Evolutionary conservation across 73 alveolate species (phyloP), one percentile per base, ranked within the genome.

Genomic region (Blepharisma japonicum): DNA sequence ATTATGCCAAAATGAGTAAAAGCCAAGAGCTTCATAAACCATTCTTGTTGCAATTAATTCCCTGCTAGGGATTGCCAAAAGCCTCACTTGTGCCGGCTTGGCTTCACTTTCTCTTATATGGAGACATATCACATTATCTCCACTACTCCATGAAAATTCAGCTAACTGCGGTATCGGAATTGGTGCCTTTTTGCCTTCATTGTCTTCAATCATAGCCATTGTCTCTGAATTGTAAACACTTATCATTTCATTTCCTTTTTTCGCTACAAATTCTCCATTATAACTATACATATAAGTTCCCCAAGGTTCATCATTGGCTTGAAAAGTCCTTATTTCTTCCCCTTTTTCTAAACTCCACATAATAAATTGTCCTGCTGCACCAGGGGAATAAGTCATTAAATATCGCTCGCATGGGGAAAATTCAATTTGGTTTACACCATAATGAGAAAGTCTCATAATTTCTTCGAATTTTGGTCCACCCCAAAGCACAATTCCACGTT

Each of bases 271-370:
- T 7, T 39, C 66, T 70, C 80, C 80, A 70, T 70, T 47, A 25
- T 14, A 45, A 5, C 42, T 70, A 72, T 54, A 70, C 39, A 14
- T 39, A 70, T 45, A 70, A 45, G 80, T 25, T 45, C 80, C 80
- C 80, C 80, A 70, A 7, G 11, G 11, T 2, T 45, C 80, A 39
- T 70, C 80, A n/a, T 70, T 54, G n/a, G 80, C 80, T 39, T 11
- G 46, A 47, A 70, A 70, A 45, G 46, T 45, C 42, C 80, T 23
- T 0, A 45, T 45, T 45, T 70, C 66, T 47, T 70, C 68, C 39
- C 20, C 46, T 7, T 48, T 38, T 9, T 8, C 25, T 23, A 47
- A 8, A 47, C 27, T 70, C 80, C 80, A 70, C 21, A 70, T 45
- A n/a, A 23, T 38, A 45, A 70, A 70, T n/a, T 47, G 11, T n/a